Evolutionary conservation across 352 stramenopile species (phyloP).

Genomic region (Thraustochytrium sp.): DNA sequence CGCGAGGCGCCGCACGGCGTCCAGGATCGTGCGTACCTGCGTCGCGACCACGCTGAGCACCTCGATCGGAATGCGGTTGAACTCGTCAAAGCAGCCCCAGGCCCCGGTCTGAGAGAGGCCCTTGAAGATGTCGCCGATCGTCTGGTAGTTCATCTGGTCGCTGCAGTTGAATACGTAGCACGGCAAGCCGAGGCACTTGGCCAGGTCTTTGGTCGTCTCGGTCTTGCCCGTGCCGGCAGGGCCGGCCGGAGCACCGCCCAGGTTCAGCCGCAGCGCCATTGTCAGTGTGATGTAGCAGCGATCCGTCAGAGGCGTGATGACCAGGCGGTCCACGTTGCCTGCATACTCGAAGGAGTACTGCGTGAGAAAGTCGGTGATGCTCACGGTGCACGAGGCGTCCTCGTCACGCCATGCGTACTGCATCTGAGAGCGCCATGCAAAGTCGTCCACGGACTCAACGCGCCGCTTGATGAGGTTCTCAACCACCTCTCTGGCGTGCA

Average conservation of each 20-base stretch:
- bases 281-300: conserved; percentile 87
- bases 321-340: conserved; percentile 90
- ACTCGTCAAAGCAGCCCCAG: conserved; percentile 99
- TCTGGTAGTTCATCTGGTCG: conserved; percentile 96
- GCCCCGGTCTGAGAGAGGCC: conserved; percentile 97
- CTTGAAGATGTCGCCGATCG: conserved; percentile 99
- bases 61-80: conserved; percentile 98
- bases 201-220: conserved; percentile 87
- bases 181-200: conserved; percentile 75
- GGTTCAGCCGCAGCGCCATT: conserved; percentile 71
- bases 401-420: conserved; percentile 82
- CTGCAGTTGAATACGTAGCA: conserved; percentile 93
- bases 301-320: conserved; percentile 87
- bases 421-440: conserved; percentile 93
- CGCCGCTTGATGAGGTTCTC: conserved; percentile 69
- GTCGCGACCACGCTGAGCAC: conserved; percentile 89
- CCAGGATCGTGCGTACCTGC: conserved; percentile 94
- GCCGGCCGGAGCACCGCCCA: conserved; percentile 75
- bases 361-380: conserved; percentile 55
- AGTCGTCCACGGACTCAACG: conserved; percentile 76
- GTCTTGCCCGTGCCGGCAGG: conserved; percentile 84
- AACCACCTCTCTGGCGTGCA: conserved; percentile 96
- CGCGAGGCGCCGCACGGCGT: conserved; percentile 75
- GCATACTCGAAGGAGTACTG: conserved; percentile 99
- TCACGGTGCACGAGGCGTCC: conserved; percentile 61